Percentiles rank a stretch among this genome's conserved stretches.
These are phyloP conservation scores for Starmera caribaea DNA, from an alignment of 805 yeast genomes.

Conservation along the genomic window DNA sequence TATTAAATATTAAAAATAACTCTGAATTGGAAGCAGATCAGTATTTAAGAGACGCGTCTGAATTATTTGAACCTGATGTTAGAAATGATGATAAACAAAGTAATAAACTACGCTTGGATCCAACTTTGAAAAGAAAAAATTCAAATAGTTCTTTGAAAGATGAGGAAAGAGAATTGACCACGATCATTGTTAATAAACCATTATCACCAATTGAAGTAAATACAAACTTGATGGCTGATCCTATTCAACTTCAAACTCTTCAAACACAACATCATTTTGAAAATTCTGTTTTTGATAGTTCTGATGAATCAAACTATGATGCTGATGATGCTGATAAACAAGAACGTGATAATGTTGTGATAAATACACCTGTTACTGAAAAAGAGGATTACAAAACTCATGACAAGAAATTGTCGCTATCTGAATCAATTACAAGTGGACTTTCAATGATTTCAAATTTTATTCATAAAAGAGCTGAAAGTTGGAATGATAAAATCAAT, in stretches of 20 bases:
- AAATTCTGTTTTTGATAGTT: background rate
- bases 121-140: constrained; percentile 17
- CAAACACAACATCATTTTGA: background rate
- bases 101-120: constrained; percentile 15
- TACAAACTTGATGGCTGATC: too few relatives aligned
- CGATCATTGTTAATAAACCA: constrained; percentile 6
- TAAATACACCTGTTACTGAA: constrained; percentile 1
- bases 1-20: constrained; percentile 13
- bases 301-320: background rate
- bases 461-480: background rate
- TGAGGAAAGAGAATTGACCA: constrained; percentile 14
- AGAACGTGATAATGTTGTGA: background rate
- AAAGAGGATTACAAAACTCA: constrained; percentile 1
- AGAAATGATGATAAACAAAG: constrained; percentile 20
- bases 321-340: background rate
- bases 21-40: constrained; percentile 17
- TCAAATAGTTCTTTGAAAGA: constrained; percentile 17
- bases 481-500: background rate
- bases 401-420: constrained; percentile 10
- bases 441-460: constrained; percentile 7
- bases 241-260: background rate
- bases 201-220: constrained; percentile 5
- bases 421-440: constrained; percentile 11
- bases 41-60: constrained; percentile 20
- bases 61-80: constrained; percentile 23